Conservation (phyloP, 345 rosid species). For the Euclidium syriacum region DNA sequence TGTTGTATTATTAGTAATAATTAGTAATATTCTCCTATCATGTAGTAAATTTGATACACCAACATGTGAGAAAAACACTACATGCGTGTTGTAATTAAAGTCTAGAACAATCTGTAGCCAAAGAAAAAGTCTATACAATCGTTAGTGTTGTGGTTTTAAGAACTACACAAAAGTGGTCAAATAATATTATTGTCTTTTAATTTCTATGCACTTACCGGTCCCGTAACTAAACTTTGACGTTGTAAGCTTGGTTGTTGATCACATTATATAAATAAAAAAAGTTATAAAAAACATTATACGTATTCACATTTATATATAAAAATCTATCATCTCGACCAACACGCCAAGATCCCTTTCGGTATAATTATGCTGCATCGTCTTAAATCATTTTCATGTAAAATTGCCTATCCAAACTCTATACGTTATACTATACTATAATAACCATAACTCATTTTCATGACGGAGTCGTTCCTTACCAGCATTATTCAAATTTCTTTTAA, state of each 20-base stretch:
- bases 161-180: background rate
- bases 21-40: background rate
- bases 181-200: background rate
- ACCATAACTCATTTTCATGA: conserved; percentile 24
- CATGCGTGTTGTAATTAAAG: background rate
- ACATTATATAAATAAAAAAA: background rate
- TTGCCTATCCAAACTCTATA: conserved; percentile 25
- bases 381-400: conserved; percentile 11
- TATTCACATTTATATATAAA: no score
- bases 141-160: background rate
- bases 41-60: background rate
- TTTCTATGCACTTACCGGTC: conserved; percentile 5
- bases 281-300: background rate
- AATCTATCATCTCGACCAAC: conserved; percentile 15
- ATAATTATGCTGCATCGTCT: conserved; percentile 6
- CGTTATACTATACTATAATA: conserved; percentile 7
- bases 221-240: conserved; percentile 33
- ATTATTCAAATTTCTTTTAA: background rate
- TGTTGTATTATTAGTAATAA: background rate
- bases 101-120: background rate
- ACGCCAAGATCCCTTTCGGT: conserved; percentile 23
- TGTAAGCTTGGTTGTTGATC: conserved; percentile 11
- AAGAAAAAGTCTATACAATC: conserved; percentile 11
- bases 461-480: conserved; percentile 14
- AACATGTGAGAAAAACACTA: background rate